phyloP scores from a whole-genome alignment of 768 basidiomycete genomes.

The Psilocybe cyanescens region DNA sequence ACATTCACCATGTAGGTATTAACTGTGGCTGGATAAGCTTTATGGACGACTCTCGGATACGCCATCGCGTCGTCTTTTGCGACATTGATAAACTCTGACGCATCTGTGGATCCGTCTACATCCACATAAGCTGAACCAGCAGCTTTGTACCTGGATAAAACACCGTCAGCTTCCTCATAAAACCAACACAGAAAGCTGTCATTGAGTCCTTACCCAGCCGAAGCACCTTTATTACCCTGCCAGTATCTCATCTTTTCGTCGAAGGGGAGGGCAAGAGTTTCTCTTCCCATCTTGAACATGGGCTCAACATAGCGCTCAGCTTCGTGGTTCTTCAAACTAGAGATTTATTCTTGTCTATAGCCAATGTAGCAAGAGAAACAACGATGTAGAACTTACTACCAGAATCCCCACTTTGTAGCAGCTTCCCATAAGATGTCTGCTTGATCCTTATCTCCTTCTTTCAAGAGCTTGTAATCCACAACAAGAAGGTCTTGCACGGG shows the following conservation, averaged over 20 bases:
- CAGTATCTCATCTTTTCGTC: slow-evolving; percentile 59
- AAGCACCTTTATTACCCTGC: slow-evolving; percentile 48
- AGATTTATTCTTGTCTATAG: not conserved
- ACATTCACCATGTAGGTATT: slow-evolving; percentile 48
- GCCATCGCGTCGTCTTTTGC: slow-evolving; percentile 67
- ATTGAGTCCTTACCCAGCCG: slow-evolving; percentile 32
- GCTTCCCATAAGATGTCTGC: slow-evolving; percentile 54
- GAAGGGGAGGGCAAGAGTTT: slow-evolving; percentile 50
- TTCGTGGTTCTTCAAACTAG: slow-evolving; percentile 56
- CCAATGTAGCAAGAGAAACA: not conserved
- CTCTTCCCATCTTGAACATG: slow-evolving; percentile 57
- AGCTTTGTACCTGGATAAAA: slow-evolving; percentile 52
- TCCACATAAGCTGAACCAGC: slow-evolving; percentile 61
- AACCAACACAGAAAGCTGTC: not conserved
- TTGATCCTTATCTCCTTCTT: slow-evolving; percentile 42
- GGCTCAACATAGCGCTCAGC: slow-evolving; percentile 43
- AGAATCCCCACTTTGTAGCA: slow-evolving; percentile 58
- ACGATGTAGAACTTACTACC: slow-evolving; percentile 49
- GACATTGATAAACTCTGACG: slow-evolving; percentile 63
- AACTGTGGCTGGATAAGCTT: slow-evolving; percentile 57
- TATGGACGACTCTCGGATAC: slow-evolving; percentile 52
- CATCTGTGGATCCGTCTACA: slow-evolving; percentile 55
- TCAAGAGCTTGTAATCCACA: slow-evolving; percentile 51
- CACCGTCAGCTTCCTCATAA: not conserved
- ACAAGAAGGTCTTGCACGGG: slow-evolving; percentile 54